A percentile compares a stretch with the other conserved stretches of the same genome.
phyloP scores from a whole-genome alignment of 1,284 basidiomycete genomes.

The Tilletiopsis washingtonensis region DNA sequence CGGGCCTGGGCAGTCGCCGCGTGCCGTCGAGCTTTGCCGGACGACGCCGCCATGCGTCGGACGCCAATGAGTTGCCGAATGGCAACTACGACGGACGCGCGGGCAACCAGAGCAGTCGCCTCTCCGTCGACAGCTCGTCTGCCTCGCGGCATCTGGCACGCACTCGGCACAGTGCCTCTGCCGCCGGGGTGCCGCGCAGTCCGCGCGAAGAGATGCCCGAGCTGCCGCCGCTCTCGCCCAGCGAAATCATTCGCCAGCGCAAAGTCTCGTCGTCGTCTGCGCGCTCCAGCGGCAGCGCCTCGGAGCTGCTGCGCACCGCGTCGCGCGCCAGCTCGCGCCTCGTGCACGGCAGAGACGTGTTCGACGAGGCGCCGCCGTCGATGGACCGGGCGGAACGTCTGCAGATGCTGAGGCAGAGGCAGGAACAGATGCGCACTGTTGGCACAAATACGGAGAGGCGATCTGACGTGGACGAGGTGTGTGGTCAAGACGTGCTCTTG shows the following conservation, averaged over 20 bases:
- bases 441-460: background rate
- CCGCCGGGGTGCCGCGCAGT: conserved; percentile 11
- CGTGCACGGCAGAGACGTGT: conserved; percentile 22
- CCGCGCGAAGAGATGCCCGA: conserved; percentile 14
- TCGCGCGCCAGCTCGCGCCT: conserved; percentile 27
- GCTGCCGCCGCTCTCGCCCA: conserved; percentile 16
- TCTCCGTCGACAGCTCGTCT: conserved; percentile 21
- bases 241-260: conserved; percentile 16
- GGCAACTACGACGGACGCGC: conserved; percentile 15
- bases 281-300: conserved; percentile 28
- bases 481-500: too few relatives aligned
- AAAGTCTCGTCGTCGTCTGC: conserved; percentile 27
- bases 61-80: conserved; percentile 11
- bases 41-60: conserved; percentile 17
- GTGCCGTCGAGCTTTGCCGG: background rate
- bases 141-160: conserved; percentile 16
- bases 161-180: too few relatives aligned
- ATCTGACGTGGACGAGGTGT: background rate
- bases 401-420: background rate
- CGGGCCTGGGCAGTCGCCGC: background rate
- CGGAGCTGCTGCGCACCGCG: conserved; percentile 25
- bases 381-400: too few relatives aligned
- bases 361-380: conserved; percentile 18
- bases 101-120: conserved; percentile 15
- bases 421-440: background rate